Percentiles rank a stretch among this genome's conserved stretches.
phyloP scores from a whole-genome alignment of 1,284 basidiomycete genomes.

The Pyrrhoderma noxium region DNA sequence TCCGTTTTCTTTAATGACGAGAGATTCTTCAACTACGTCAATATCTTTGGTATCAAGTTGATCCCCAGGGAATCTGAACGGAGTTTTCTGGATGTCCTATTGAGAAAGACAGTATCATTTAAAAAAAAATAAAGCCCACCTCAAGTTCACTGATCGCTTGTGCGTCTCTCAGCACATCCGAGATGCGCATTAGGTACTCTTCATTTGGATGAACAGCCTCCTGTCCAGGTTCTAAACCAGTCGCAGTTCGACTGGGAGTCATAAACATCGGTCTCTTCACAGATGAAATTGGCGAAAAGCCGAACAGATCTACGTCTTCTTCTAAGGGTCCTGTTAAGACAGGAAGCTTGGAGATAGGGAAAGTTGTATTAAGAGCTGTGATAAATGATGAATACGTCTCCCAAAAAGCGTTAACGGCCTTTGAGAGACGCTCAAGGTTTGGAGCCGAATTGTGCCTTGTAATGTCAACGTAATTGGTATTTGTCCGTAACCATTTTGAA shows the following conservation, averaged over 20 bases:
- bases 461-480: slow-evolving; percentile 58
- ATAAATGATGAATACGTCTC: slow-evolving; percentile 62
- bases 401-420: slow-evolving; percentile 61
- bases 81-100: slow-evolving; percentile 29
- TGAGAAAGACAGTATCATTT: slow-evolving; percentile 1
- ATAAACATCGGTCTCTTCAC: slow-evolving; percentile 40
- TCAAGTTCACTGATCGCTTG: slow-evolving; percentile 51
- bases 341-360: slow-evolving; percentile 67
- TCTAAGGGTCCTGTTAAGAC: slow-evolving; percentile 63
- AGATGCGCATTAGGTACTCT: slow-evolving; percentile 90
- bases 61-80: slow-evolving; percentile 33
- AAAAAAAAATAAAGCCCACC: slow-evolving; percentile 35
- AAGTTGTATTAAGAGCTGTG: slow-evolving; percentile 54
- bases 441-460: slow-evolving; percentile 17
- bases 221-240: slow-evolving; percentile 20
- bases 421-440: slow-evolving; percentile 19
- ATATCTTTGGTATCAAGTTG: not conserved
- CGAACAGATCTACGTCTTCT: slow-evolving; percentile 87
- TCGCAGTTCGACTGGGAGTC: slow-evolving; percentile 25
- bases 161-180: slow-evolving; percentile 78
- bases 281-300: slow-evolving; percentile 68
- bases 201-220: slow-evolving; percentile 86
- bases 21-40: not conserved
- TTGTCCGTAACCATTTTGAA: slow-evolving; percentile 83
- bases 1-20: not conserved